Evolutionary conservation across 2,329 filamentous ascomycete species (phyloP).

Genomic region (Biscogniauxia sp.): DNA sequence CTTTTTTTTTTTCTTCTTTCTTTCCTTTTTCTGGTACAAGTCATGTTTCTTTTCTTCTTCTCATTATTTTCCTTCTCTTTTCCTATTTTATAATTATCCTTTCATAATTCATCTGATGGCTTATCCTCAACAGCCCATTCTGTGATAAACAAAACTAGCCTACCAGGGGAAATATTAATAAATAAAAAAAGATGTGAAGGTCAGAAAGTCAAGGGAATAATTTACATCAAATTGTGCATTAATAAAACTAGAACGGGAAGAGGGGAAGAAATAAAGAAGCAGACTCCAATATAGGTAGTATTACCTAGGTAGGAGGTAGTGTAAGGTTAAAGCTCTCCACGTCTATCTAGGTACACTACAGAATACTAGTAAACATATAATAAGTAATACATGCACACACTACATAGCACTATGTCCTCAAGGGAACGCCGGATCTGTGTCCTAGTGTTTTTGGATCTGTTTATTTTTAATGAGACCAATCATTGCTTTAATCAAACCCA

Average conservation of each 20-base stretch:
- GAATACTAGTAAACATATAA: too few relatives aligned
- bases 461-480: constrained; percentile 1
- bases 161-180: too few relatives aligned
- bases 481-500: constrained; percentile 26
- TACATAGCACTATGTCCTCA: neutral
- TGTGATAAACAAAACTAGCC: neutral
- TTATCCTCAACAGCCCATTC: neutral
- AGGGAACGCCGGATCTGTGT: neutral
- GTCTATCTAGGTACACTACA: too few relatives aligned
- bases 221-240: too few relatives aligned
- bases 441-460: neutral
- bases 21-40: neutral
- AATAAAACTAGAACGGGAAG: too few relatives aligned
- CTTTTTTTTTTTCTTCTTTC: neutral
- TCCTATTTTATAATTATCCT: too few relatives aligned
- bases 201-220: too few relatives aligned
- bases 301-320: too few relatives aligned
- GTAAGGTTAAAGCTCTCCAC: too few relatives aligned
- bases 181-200: too few relatives aligned
- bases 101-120: neutral
- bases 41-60: neutral
- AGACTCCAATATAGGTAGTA: too few relatives aligned
- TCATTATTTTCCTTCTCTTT: neutral
- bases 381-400: neutral
- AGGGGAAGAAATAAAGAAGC: too few relatives aligned